A percentile compares a stretch with the other conserved stretches of the same genome.
Evolutionary conservation across 768 basidiomycete genomes (phyloP).

Genomic region (Lactarius hatsudake): DNA sequence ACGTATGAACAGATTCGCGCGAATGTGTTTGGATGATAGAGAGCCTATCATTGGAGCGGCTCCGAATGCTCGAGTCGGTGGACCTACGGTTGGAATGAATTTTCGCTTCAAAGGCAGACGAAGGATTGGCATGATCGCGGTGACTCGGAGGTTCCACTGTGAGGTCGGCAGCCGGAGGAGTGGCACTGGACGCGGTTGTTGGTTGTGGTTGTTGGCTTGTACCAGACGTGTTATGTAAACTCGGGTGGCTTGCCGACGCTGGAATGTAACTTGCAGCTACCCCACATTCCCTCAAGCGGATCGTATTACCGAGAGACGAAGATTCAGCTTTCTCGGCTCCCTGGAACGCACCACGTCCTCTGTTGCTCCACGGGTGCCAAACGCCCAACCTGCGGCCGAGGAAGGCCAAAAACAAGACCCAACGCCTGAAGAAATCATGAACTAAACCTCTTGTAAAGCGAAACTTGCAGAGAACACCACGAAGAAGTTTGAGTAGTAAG

Average conservation of each 20-base stretch:
- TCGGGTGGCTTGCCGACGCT: neutral
- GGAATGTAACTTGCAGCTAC: neutral
- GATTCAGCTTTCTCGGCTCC: neutral
- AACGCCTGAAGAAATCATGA: neutral
- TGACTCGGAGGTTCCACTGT: neutral
- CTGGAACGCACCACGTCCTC: neutral
- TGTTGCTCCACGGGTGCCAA: neutral
- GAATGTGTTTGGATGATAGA: neutral
- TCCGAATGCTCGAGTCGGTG: neutral
- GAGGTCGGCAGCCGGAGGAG: neutral
- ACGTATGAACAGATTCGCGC: neutral
- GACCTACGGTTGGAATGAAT: neutral
- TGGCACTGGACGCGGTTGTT: no score
- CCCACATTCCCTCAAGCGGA: neutral
- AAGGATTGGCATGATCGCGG: no score
- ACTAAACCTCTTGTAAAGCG: neutral
- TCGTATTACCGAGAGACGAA: neutral
- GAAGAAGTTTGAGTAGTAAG: neutral
- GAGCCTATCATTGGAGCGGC: slow-evolving; percentile 9
- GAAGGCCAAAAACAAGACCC: neutral
- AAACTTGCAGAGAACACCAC: neutral
- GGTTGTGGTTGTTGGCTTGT: neutral
- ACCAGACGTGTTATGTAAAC: no score
- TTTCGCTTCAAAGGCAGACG: neutral
- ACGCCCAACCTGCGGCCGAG: neutral